A percentile compares a stretch with the other conserved stretches of the same genome.
Evolutionary conservation across 2,329 filamentous ascomycete genomes (phyloP).

Genomic region (Aspergillus cejpii): DNA sequence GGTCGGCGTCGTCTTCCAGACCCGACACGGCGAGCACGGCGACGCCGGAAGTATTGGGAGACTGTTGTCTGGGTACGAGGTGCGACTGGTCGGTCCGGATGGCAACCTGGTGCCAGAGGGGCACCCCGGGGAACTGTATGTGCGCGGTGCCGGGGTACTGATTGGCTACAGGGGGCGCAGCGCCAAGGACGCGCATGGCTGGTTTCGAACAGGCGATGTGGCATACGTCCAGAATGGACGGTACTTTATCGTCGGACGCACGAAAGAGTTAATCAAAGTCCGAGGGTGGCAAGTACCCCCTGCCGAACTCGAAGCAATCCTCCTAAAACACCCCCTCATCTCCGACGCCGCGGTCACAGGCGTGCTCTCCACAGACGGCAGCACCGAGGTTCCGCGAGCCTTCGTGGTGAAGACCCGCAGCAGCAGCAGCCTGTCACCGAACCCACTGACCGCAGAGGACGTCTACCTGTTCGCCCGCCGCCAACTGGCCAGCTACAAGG

Average conservation of each 20-base stretch:
- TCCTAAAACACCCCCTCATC: conserved; percentile 42
- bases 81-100: conserved; percentile 33
- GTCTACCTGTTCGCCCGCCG: conserved; percentile 39
- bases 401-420: conserved; percentile 40
- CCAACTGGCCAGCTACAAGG: conserved; percentile 45
- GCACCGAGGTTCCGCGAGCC: conserved; percentile 39
- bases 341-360: conserved; percentile 45
- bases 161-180: conserved; percentile 34
- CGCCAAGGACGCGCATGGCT: conserved; percentile 35
- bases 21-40: conserved; percentile 36
- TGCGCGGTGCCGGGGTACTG: conserved; percentile 35
- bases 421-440: conserved; percentile 15
- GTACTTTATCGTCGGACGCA: conserved; percentile 38
- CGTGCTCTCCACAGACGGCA: conserved; percentile 31
- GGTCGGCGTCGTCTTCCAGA: conserved; percentile 42
- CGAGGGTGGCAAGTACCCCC: conserved; percentile 47
- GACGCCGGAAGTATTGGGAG: conserved; percentile 45
- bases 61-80: conserved; percentile 37
- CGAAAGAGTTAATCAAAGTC: conserved; percentile 45
- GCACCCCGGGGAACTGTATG: conserved; percentile 38
- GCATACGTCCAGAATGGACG: conserved; percentile 32
- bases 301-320: conserved; percentile 43
- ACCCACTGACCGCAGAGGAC: conserved; percentile 34
- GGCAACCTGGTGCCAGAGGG: conserved; percentile 27
- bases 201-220: conserved; percentile 43